A percentile compares a stretch with the other conserved stretches of the same genome.
Evolutionary conservation across 805 yeast genomes (phyloP).

Genomic region (Cyberlindnera petersonii): DNA sequence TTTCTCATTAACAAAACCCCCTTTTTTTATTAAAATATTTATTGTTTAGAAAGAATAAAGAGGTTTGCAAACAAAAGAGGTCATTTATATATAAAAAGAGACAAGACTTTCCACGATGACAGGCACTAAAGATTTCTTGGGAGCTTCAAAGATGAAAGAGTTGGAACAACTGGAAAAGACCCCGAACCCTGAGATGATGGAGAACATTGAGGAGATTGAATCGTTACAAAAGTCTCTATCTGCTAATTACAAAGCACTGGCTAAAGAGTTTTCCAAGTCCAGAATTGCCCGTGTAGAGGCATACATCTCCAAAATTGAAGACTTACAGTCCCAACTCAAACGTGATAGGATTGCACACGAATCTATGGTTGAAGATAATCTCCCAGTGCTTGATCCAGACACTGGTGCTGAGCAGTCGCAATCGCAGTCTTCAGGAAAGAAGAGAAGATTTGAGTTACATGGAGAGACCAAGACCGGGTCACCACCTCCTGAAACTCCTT

Average conservation of each 20-base stretch:
- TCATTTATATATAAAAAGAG: background rate
- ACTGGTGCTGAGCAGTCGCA: constrained; percentile 15
- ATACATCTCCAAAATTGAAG: constrained; percentile 31
- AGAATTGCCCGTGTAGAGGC: constrained; percentile 32
- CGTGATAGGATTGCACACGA: constrained; percentile 20
- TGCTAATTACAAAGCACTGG: constrained; percentile 30
- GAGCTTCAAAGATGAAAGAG: background rate
- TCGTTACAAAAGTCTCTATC: constrained; percentile 26
- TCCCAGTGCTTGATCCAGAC: constrained; percentile 16
- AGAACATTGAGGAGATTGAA: constrained; percentile 20
- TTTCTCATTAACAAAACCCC: too few relatives aligned
- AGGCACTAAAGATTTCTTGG: background rate
- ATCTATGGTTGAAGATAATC: constrained; percentile 14
- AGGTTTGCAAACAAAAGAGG: too few relatives aligned
- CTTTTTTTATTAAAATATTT: too few relatives aligned
- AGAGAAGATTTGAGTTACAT: constrained; percentile 1
- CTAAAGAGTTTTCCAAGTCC: constrained; percentile 29
- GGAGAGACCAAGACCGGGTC: constrained; percentile 5
- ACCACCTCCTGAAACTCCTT: constrained; percentile 16
- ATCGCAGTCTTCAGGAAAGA: too few relatives aligned
- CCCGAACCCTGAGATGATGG: too few relatives aligned
- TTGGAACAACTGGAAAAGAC: background rate
- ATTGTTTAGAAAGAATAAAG: too few relatives aligned
- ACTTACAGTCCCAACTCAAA: constrained; percentile 24
- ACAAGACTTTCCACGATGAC: too few relatives aligned